A percentile compares a stretch with the other conserved stretches of the same genome.
phyloP scores from a whole-genome alignment of 2,329 filamentous ascomycete genomes.

The Neophaeococcomyces mojaviensis region DNA sequence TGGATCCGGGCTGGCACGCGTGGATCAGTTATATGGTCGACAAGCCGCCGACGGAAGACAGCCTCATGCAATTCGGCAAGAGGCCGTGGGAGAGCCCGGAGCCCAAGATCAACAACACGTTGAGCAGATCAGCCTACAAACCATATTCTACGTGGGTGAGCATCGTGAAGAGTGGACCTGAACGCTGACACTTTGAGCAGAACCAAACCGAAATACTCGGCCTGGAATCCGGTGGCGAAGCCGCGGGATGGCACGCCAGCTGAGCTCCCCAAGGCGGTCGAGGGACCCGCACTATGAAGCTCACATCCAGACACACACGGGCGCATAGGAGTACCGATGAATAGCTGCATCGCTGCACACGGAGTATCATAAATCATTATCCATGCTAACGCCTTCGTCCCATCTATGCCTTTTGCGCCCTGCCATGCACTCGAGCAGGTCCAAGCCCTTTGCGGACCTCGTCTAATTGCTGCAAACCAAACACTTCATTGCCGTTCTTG shows the following conservation, averaged over 20 bases:
- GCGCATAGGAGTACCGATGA: no score
- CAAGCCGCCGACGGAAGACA: conserved; percentile 71
- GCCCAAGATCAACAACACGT: conserved; percentile 68
- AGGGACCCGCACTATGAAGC: conserved; percentile 1
- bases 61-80: conserved; percentile 58
- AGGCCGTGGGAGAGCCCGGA: conserved; percentile 69
- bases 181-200: conserved; percentile 16
- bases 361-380: conserved; percentile 6
- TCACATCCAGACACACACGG: no score
- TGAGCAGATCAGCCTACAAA: conserved; percentile 73
- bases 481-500: conserved; percentile 73
- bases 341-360: neutral
- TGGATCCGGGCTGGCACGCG: conserved; percentile 95
- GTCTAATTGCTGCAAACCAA: conserved; percentile 80
- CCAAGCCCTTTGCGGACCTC: conserved; percentile 77
- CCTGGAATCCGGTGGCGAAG: conserved; percentile 30
- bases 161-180: neutral
- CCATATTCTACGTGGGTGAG: conserved; percentile 84
- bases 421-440: conserved; percentile 55
- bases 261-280: neutral
- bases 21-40: conserved; percentile 96
- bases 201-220: conserved; percentile 29
- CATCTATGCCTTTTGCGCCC: conserved; percentile 22
- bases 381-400: neutral
- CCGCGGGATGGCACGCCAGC: conserved; percentile 21